Evolutionary conservation across 2,329 filamentous ascomycete species (phyloP).

Genomic region (Zelopaecilomyces penicillatus): DNA sequence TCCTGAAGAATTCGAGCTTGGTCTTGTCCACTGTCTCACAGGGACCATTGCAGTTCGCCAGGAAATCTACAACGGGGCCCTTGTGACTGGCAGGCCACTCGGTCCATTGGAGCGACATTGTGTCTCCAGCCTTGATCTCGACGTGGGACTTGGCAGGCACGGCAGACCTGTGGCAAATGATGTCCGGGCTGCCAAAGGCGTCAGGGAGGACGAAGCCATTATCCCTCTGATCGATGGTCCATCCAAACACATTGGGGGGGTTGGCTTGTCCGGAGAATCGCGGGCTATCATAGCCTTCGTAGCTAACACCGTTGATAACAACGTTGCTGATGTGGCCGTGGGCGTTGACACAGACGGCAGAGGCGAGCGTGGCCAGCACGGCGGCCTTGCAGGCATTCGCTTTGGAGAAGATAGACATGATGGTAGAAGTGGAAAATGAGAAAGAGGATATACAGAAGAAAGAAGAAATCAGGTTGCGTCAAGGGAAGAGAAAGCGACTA

Average conservation of each 20-base stretch:
- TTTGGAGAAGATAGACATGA: too few relatives aligned
- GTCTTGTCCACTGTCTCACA: constrained; percentile 34
- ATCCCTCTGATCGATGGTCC: constrained; percentile 33
- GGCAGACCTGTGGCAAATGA: constrained; percentile 40
- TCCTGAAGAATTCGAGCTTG: constrained; percentile 38
- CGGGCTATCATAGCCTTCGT: constrained; percentile 32
- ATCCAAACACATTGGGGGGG: constrained; percentile 30
- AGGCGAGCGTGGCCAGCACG: too few relatives aligned
- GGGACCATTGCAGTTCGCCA: constrained; percentile 34
- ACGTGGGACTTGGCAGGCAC: constrained; percentile 31
- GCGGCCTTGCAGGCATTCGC: too few relatives aligned
- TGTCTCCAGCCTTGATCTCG: constrained; percentile 35
- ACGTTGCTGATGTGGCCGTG: constrained; percentile 35
- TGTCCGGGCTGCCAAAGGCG: constrained; percentile 32
- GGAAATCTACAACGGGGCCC: constrained; percentile 38
- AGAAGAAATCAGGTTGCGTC: too few relatives aligned
- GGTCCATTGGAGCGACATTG: constrained; percentile 39
- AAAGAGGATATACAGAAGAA: too few relatives aligned
- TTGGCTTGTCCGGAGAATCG: constrained; percentile 26
- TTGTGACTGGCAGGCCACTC: constrained; percentile 41
- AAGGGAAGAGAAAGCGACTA: too few relatives aligned
- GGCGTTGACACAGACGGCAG: too few relatives aligned
- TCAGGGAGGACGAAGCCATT: constrained; percentile 42
- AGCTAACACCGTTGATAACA: constrained; percentile 34
- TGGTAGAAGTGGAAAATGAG: too few relatives aligned